A percentile compares a stretch with the other conserved stretches of the same genome.
These are phyloP conservation scores for Fagopyrum tataricum DNA, from an alignment of 148 eudicot genomes.

Conservation along the genomic window DNA sequence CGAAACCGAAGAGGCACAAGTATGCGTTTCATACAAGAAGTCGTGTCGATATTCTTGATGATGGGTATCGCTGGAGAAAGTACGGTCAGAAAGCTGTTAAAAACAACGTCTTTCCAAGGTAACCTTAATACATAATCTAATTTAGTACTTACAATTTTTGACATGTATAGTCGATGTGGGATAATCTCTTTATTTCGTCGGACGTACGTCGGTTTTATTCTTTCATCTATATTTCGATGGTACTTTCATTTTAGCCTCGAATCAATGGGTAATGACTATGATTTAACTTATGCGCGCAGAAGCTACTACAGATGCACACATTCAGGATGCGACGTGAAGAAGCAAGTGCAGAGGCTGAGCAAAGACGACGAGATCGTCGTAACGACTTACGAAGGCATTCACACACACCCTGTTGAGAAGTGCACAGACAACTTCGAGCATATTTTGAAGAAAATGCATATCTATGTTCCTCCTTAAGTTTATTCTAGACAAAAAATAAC, in stretches of 20 bases:
- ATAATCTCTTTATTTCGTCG: too few relatives aligned
- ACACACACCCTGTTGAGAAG: constrained; percentile 37
- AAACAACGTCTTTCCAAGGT: constrained; percentile 34
- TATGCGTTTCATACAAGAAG: constrained; percentile 39
- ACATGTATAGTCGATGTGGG: too few relatives aligned
- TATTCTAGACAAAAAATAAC: background rate
- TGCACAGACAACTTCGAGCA: constrained; percentile 39
- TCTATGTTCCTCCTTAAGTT: constrained; percentile 35
- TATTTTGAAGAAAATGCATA: constrained; percentile 46
- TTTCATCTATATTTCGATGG: too few relatives aligned
- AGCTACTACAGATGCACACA: constrained; percentile 42
- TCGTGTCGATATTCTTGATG: constrained; percentile 35
- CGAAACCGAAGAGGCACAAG: constrained; percentile 18
- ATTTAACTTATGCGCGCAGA: constrained; percentile 15
- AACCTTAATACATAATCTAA: constrained; percentile 3
- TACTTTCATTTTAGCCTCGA: too few relatives aligned
- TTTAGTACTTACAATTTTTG: background rate
- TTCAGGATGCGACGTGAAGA: constrained; percentile 39
- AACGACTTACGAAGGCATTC: constrained; percentile 39
- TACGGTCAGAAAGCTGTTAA: constrained; percentile 40
- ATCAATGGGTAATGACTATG: too few relatives aligned
- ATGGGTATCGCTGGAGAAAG: constrained; percentile 43
- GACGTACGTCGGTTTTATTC: too few relatives aligned
- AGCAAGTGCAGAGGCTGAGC: constrained; percentile 39
- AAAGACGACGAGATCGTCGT: constrained; percentile 36